Conservation (phyloP, 148 eudicot species). For the Oxyria digyna region DNA sequence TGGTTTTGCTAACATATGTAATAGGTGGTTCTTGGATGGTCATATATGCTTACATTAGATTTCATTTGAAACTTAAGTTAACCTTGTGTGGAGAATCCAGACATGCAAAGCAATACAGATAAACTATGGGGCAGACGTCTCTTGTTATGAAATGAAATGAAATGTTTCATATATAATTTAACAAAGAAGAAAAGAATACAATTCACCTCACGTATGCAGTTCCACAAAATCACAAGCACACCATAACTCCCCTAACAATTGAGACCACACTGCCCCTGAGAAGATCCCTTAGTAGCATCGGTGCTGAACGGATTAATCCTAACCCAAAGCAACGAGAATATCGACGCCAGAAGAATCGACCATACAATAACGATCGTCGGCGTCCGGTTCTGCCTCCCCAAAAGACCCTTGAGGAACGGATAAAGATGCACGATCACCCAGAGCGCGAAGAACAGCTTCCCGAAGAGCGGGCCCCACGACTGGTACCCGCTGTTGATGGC, state of each 20-base stretch:
- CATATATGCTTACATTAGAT: too few relatives aligned
- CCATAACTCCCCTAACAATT: slow-evolving; percentile 25
- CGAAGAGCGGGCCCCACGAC: slow-evolving; percentile 83
- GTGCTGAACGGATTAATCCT: slow-evolving; percentile 69
- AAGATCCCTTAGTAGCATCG: slow-evolving; percentile 16
- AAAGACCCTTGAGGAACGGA: slow-evolving; percentile 79
- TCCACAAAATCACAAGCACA: too few relatives aligned
- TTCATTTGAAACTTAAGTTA: too few relatives aligned
- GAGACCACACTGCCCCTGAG: slow-evolving; percentile 44
- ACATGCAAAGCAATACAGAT: too few relatives aligned
- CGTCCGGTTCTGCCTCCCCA: slow-evolving; percentile 68
- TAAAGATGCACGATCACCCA: slow-evolving; percentile 82
- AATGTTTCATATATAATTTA: not conserved
- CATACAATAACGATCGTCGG: slow-evolving; percentile 84
- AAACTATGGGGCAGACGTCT: not conserved
- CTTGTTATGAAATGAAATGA: not conserved
- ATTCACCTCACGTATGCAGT: not conserved
- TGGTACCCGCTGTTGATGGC: slow-evolving; percentile 76
- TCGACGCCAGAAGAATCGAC: slow-evolving; percentile 71
- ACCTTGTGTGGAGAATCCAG: too few relatives aligned
- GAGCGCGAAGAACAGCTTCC: slow-evolving; percentile 64
- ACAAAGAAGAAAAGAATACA: not conserved
- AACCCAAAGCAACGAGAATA: slow-evolving; percentile 78
- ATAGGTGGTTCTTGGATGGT: too few relatives aligned
- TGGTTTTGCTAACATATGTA: too few relatives aligned